Percentiles rank a stretch among this genome's conserved stretches.
These are phyloP conservation scores for Cymbomonas tetramitiformis DNA, from an alignment of 139 green algal species.

Conservation along the genomic window DNA sequence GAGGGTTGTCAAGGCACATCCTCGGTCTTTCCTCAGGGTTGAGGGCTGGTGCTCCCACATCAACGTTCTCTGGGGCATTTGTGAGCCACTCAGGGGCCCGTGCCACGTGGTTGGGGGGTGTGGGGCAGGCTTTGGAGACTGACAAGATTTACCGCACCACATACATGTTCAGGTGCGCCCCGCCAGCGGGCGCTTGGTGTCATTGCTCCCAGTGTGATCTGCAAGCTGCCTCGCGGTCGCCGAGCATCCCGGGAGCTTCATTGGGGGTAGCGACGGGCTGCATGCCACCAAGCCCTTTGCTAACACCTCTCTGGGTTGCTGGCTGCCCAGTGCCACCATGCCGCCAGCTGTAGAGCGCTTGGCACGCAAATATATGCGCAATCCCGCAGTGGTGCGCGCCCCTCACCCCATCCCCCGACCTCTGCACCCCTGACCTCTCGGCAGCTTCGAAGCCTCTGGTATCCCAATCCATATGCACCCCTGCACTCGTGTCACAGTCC, in stretches of 20 bases:
- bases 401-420: background rate
- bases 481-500: background rate
- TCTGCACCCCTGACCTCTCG: background rate
- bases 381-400: constrained; percentile 32
- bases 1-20: too few species aligned
- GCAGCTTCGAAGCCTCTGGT: background rate
- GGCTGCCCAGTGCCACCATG: constrained; percentile 94
- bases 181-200: too few species aligned
- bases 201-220: too few species aligned
- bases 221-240: too few species aligned
- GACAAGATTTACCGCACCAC: constrained; percentile 76
- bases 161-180: constrained; percentile 99
- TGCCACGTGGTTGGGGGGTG: too few species aligned
- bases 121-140: constrained; percentile 11
- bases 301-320: background rate
- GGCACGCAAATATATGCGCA: constrained; percentile 65
- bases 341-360: constrained; percentile 55
- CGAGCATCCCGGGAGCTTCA: too few species aligned
- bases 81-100: too few species aligned
- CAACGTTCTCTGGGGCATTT: too few species aligned
- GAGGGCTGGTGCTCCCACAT: too few species aligned
- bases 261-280: too few species aligned
- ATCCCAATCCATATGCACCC: background rate
- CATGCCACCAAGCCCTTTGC: too few species aligned
- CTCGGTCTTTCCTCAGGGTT: too few species aligned